Base-by-base conservation (phyloP, 164 flowering plant species). In the Kalanchoe fedtschenkoi region DNA sequence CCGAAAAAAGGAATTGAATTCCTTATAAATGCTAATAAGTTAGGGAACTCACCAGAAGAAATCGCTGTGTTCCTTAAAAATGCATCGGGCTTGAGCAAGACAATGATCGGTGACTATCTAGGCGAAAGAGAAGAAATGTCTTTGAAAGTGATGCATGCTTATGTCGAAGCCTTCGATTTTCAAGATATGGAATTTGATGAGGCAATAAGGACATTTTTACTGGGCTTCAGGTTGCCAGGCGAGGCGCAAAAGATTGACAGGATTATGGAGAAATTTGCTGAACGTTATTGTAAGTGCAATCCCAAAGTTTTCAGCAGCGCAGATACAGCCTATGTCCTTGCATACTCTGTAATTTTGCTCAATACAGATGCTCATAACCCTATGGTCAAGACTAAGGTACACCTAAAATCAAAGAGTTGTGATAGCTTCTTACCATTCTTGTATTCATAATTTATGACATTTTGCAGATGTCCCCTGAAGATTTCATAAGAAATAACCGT, bases 171-270 rank as follows among this genome's bases (percentile, higher is more conserved):
- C 13, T 85, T 89, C 70, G 81, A 86, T 69, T 89, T 91, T 67
- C 89, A 81, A 61, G 80, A 64, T 37, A 91, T 83, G 83, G 84
- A 84, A 74, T 91, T 95, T 71, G 99, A 96, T 62, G 90, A 89
- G 78, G 86, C 97, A 11, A 85, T 95, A 71, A 80, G 99, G 73
- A 89, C 80, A 78, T 95, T 95, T 77, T 71, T 95, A 53, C 73
- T 83, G 66, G 96, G 99, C 39, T 95, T 95, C 74, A 77, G 96
- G 69, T 78, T 95, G 74, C 99, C 99, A 63, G 99, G 99, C 46
- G 99, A 95, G 68, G 99, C 99, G 43, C 99, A 95, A 75, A 95
- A 95, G 76, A 95, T 95, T 62, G 99, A 95, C 69, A 87, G 99
- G 6, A 91, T 95, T 60, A 95, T 95, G 99, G 99, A 95, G 65